These are phyloP conservation scores for Leccinum broughii DNA, from an alignment of 768 basidiomycete genomes.

Conservation along the genomic window DNA sequence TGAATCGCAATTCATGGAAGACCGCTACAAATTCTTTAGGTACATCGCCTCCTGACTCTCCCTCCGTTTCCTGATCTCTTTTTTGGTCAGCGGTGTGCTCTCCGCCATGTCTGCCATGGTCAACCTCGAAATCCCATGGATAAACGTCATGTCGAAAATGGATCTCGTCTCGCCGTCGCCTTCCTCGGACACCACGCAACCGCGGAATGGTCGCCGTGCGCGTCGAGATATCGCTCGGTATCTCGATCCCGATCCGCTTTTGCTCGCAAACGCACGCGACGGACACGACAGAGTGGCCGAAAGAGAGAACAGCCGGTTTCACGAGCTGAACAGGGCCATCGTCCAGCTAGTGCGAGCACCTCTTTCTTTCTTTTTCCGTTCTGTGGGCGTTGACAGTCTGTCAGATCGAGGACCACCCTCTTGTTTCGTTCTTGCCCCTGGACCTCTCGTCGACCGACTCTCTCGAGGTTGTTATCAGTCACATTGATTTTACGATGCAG, in stretches of 20 bases:
- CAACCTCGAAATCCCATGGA: slow-evolving; percentile 93
- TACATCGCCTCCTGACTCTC: slow-evolving; percentile 26
- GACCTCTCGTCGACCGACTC: slow-evolving; percentile 91
- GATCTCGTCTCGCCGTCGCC: slow-evolving; percentile 70
- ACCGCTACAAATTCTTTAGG: slow-evolving; percentile 98
- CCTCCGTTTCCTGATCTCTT: slow-evolving; percentile 3
- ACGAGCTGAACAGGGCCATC: slow-evolving; percentile 91
- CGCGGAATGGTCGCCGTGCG: slow-evolving; percentile 70
- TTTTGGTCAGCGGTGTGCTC: slow-evolving; percentile 72
- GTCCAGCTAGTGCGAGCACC: slow-evolving; percentile 82
- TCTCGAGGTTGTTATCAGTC: slow-evolving; percentile 85
- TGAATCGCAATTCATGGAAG: slow-evolving; percentile 99
- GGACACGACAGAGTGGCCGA: slow-evolving; percentile 44
- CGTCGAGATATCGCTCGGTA: slow-evolving; percentile 90
- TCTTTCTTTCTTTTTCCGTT: neutral
- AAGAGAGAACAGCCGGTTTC: slow-evolving; percentile 80
- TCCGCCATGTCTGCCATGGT: slow-evolving; percentile 99
- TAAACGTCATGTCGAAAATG: slow-evolving; percentile 99
- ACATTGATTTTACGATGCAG: slow-evolving; percentile 98
- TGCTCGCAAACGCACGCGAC: slow-evolving; percentile 60
- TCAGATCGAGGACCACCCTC: slow-evolving; percentile 97
- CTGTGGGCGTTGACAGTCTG: neutral
- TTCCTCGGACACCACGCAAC: slow-evolving; percentile 44
- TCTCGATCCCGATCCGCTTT: slow-evolving; percentile 91
- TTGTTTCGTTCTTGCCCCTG: slow-evolving; percentile 95